Evolutionary conservation across 1,284 basidiomycete species (phyloP), one percentile per base, ranked within the genome.

Genomic region (Phylloboletellus chloephorus): DNA sequence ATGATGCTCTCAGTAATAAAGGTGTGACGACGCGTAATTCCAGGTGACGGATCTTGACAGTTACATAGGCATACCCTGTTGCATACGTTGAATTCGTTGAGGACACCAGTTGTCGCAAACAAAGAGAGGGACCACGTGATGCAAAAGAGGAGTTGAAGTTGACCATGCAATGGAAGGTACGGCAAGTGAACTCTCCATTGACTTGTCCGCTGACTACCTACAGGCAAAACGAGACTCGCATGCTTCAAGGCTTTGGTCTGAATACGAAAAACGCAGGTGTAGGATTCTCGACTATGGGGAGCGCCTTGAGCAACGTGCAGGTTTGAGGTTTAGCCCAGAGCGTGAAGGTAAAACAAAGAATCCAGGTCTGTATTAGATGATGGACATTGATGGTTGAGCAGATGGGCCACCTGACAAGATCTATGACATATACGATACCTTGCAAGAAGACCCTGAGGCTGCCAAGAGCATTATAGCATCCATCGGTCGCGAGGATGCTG

Each of bases 1-100:
- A 73, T 95, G 73, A 88, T 94, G 54, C 51, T 97, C 3, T 68
- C 81, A 6, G 67, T 98, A 9, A 68, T 76, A 3, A 88, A 86
- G 65, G 79, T 82, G 37, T 28, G 52, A 24, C n/a, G 68, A 56
- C 42, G 55, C 62, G 16, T 19, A 3, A 2, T 33, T 28, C 10
- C 16, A 25, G 4, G 7, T 32, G 5, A 16, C 10, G 9, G n/a
- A 5, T 44, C 13, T 33, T 56, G 20, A 61, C 15, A 12, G 45
- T 46, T 15, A 20, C 37, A 13, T 34, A 86, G 83, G 63, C 65
- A 11, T 74, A 80, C 52, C 76, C 81, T 2, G 53, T 86, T 28
- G 84, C 74, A 5, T 86, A 72, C 54, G 53, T 84, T 7, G 82
- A 87, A 55, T 79, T 75, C 46, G 53, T 67, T 13, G 68, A 70